Percentiles rank a stretch among this genome's conserved stretches.
phyloP scores from a whole-genome alignment of 768 basidiomycete species.

The Crepidotus variabilis region DNA sequence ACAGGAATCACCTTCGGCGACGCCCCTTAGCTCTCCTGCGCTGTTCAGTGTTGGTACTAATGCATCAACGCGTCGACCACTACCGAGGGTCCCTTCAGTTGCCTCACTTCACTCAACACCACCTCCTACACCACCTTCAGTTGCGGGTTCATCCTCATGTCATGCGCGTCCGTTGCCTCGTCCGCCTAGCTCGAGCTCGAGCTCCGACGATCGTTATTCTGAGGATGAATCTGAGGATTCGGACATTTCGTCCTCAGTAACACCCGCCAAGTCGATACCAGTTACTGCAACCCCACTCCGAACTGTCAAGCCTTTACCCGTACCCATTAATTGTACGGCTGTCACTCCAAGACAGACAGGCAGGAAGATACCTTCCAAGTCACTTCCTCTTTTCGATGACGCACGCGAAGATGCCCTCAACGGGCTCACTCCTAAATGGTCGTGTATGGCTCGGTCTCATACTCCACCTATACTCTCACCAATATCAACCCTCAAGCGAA shows the following conservation, averaged over 20 bases:
- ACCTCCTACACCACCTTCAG: neutral
- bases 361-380: neutral
- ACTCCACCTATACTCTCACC: neutral
- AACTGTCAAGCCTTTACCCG: conserved; percentile 5
- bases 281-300: neutral
- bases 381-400: neutral
- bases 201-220: neutral
- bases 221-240: neutral
- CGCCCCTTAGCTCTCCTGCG: neutral
- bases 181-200: neutral
- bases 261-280: neutral
- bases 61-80: neutral
- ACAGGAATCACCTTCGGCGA: neutral
- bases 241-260: neutral
- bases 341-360: neutral
- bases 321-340: conserved; percentile 9
- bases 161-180: neutral
- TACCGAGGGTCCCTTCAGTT: neutral
- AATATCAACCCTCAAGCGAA: neutral
- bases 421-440: neutral
- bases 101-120: neutral
- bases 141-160: neutral
- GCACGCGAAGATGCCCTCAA: neutral
- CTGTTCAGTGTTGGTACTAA: neutral
- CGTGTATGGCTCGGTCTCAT: neutral